A percentile compares a stretch with the other conserved stretches of the same genome.
These are phyloP conservation scores for Sporothrix phasma DNA, from an alignment of 2,329 filamentous ascomycete genomes.

Conservation along the genomic window DNA sequence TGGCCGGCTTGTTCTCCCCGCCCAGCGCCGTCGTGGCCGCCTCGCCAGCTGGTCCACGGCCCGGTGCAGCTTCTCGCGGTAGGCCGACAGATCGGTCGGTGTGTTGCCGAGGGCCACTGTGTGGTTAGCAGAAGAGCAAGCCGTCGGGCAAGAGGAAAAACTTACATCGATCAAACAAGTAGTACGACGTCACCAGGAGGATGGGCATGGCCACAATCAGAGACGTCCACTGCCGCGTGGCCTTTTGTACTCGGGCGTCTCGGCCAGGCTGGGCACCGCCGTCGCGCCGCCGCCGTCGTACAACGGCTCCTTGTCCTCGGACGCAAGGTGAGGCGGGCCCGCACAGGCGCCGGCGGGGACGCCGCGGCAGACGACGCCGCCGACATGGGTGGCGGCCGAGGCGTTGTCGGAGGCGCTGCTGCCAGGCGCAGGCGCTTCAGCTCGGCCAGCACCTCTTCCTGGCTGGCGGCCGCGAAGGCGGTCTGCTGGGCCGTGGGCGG, in stretches of 20 bases:
- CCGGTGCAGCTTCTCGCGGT: constrained; percentile 17
- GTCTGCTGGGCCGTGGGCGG: not conserved
- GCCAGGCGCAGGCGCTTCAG: constrained; percentile 16
- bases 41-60: constrained; percentile 11
- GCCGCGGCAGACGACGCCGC: not conserved
- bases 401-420: constrained; percentile 2
- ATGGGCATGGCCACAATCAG: constrained; percentile 45
- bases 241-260: constrained; percentile 35
- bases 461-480: constrained; percentile 1
- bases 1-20: not conserved
- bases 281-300: not conserved
- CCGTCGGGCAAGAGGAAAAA: constrained; percentile 12
- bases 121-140: not conserved
- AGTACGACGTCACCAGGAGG: constrained; percentile 45
- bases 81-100: constrained; percentile 15
- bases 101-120: constrained; percentile 18
- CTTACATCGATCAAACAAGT: constrained; percentile 42
- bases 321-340: not conserved
- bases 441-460: constrained; percentile 18
- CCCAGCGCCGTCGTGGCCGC: not conserved
- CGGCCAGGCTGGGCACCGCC: constrained; percentile 23
- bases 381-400: not conserved
- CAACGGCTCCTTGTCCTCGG: not conserved
- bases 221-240: constrained; percentile 36
- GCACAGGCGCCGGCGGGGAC: not conserved